Conservation (phyloP, 208 protist genomes). For the Acanthamoeba culbertsoni region DNA sequence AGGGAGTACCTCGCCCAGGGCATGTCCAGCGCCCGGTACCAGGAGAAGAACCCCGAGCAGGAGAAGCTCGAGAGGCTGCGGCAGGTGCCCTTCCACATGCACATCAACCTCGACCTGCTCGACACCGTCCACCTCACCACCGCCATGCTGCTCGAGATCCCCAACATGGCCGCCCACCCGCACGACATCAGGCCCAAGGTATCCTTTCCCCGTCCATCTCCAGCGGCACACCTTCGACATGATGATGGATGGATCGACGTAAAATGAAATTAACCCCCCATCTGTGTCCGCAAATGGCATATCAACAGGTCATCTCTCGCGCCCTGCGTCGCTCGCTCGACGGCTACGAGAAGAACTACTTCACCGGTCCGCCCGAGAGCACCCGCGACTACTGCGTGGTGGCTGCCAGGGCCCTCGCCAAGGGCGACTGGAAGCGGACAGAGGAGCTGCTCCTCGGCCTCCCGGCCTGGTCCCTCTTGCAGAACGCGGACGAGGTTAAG, state of each 20-base stretch:
- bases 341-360: slow-evolving; percentile 80
- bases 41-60: slow-evolving; percentile 82
- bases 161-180: slow-evolving; percentile 71
- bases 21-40: slow-evolving; percentile 65
- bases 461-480: slow-evolving; percentile 72
- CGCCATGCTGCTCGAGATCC: slow-evolving; percentile 88
- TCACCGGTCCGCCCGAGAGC: slow-evolving; percentile 88
- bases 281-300: no score
- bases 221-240: not conserved
- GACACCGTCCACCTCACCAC: slow-evolving; percentile 87
- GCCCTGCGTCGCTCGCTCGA: slow-evolving; percentile 84
- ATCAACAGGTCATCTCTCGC: slow-evolving; percentile 75
- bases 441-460: slow-evolving; percentile 74
- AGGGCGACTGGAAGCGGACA: slow-evolving; percentile 80
- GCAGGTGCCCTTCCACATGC: slow-evolving; percentile 89
- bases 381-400: slow-evolving; percentile 85
- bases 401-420: slow-evolving; percentile 75
- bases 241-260: not conserved
- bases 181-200: slow-evolving; percentile 56
- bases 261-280: not conserved
- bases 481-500: slow-evolving; percentile 66
- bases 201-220: not conserved
- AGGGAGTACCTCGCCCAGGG: slow-evolving; percentile 89
- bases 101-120: slow-evolving; percentile 90
- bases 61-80: slow-evolving; percentile 84